These are phyloP conservation scores for Pichia sp. DNA, from an alignment of 1,139 yeast species.

Conservation along the genomic window DNA sequence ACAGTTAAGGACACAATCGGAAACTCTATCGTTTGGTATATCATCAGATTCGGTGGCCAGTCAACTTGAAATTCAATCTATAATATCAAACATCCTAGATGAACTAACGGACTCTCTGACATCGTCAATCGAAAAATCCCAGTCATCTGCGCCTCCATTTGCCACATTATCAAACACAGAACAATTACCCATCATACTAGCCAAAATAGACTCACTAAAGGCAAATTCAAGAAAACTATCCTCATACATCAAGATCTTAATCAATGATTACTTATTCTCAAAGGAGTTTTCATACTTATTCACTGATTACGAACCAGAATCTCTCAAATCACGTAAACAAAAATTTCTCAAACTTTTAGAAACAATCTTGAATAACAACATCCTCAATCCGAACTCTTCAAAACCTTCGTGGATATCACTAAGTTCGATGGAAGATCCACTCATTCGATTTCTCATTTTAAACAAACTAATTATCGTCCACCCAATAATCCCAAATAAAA, in stretches of 20 bases:
- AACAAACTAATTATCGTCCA: conserved; percentile 29
- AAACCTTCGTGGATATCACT: conserved; percentile 15
- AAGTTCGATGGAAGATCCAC: conserved; percentile 29
- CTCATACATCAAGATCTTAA: conserved; percentile 24
- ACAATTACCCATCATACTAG: background rate
- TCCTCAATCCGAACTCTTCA: conserved; percentile 15
- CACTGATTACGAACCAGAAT: conserved; percentile 13
- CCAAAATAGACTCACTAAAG: conserved; percentile 14
- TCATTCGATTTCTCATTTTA: conserved; percentile 30
- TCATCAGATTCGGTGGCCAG: background rate
- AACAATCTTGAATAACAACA: conserved; percentile 29
- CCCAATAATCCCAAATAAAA: conserved; percentile 26
- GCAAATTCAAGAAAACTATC: conserved; percentile 15
- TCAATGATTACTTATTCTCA: conserved; percentile 28
- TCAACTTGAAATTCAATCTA: background rate
- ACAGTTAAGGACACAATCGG: background rate
- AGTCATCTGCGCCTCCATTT: background rate
- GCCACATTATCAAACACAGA: background rate
- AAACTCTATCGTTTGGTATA: background rate
- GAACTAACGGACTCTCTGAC: background rate
- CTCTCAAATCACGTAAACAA: conserved; percentile 20
- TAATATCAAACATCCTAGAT: background rate
- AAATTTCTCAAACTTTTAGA: conserved; percentile 29
- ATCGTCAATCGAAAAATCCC: no score
- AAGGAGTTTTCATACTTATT: conserved; percentile 18